Evolutionary conservation across 768 basidiomycete species (phyloP).

Genomic region (Tricholoma saponaceum): DNA sequence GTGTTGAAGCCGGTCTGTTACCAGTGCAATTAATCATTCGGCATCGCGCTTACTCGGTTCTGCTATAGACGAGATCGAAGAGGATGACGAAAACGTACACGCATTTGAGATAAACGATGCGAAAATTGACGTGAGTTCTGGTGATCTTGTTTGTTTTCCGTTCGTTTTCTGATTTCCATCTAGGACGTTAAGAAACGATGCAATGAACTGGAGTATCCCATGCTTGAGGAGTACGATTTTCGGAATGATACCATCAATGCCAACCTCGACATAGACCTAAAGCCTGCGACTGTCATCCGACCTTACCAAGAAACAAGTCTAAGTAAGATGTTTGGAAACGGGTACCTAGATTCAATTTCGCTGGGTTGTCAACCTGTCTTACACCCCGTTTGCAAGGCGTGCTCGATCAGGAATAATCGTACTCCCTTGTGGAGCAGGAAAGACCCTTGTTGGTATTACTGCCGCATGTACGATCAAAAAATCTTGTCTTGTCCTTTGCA

Average conservation of each 20-base stretch:
- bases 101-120: constrained; percentile 94
- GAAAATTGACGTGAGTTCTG: constrained; percentile 77
- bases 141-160: constrained; percentile 1
- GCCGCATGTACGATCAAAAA: constrained; percentile 99
- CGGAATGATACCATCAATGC: constrained; percentile 94
- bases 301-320: constrained; percentile 98
- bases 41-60: background rate
- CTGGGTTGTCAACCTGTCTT: constrained; percentile 1
- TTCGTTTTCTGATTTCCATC: constrained; percentile 3
- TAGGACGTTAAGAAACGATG: constrained; percentile 96
- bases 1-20: constrained; percentile 77
- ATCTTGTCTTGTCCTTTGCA: constrained; percentile 94
- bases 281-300: constrained; percentile 94
- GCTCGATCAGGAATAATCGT: constrained; percentile 98
- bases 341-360: constrained; percentile 42
- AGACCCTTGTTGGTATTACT: constrained; percentile 98
- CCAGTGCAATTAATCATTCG: background rate
- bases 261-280: constrained; percentile 97
- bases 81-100: constrained; percentile 96
- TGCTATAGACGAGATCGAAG: constrained; percentile 84
- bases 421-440: constrained; percentile 96
- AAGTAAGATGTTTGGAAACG: constrained; percentile 99
- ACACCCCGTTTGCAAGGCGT: constrained; percentile 51
- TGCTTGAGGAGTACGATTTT: constrained; percentile 99
- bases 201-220: constrained; percentile 95